Conservation (phyloP, 1,284 basidiomycete species). For the Waitea zeae region DNA sequence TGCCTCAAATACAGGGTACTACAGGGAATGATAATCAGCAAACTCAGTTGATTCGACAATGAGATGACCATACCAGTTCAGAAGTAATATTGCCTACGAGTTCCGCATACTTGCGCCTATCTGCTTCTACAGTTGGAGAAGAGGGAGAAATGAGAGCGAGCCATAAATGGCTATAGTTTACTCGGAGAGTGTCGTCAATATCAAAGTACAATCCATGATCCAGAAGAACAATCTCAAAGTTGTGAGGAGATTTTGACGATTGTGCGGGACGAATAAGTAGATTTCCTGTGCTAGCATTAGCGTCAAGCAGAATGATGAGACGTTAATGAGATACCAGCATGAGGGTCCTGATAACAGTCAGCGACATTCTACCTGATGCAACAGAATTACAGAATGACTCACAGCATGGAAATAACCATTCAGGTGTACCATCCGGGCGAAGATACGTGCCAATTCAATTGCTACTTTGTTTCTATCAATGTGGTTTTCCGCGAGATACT, state of each 20-base stretch:
- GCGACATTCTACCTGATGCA: slow-evolving; percentile 1
- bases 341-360: slow-evolving; percentile 39
- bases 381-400: slow-evolving; percentile 12
- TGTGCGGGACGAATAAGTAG: slow-evolving; percentile 74
- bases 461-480: slow-evolving; percentile 94
- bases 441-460: slow-evolving; percentile 78
- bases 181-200: slow-evolving; percentile 57
- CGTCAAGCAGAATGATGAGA: no score
- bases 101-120: slow-evolving; percentile 72
- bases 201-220: slow-evolving; percentile 93
- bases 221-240: slow-evolving; percentile 86
- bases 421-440: slow-evolving; percentile 92
- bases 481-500: slow-evolving; percentile 65
- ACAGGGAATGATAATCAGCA: slow-evolving; percentile 1
- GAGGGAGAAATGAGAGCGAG: slow-evolving; percentile 66
- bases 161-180: slow-evolving; percentile 76
- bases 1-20: slow-evolving; percentile 80
- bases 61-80: slow-evolving; percentile 45
- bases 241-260: slow-evolving; percentile 63
- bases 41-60: slow-evolving; percentile 1
- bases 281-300: slow-evolving; percentile 54
- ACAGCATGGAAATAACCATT: slow-evolving; percentile 87
- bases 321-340: no score
- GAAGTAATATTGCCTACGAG: slow-evolving; percentile 81
- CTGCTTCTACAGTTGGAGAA: slow-evolving; percentile 40